Conservation (phyloP, 2,329 filamentous ascomycete genomes). For the Cucurbitaria berberidis region DNA sequence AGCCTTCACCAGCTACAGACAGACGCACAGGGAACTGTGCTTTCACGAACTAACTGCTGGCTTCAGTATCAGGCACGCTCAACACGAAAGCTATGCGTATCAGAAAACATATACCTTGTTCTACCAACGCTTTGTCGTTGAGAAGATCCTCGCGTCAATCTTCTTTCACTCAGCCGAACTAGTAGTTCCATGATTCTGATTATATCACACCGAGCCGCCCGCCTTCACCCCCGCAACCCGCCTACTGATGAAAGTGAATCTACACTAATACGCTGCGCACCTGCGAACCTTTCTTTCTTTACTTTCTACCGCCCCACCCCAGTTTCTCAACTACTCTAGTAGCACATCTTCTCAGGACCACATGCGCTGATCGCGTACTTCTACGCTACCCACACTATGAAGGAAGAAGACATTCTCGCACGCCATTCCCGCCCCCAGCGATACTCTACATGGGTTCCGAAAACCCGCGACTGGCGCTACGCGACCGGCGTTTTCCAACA, state of each 20-base stretch:
- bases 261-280: too few species aligned
- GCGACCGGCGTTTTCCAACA: constrained; percentile 18
- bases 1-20: background rate
- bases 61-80: background rate
- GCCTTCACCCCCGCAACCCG: background rate
- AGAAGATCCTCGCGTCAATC: too few species aligned
- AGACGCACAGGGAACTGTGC: too few species aligned
- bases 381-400: background rate
- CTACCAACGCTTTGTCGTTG: too few species aligned
- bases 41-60: background rate
- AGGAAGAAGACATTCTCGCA: constrained; percentile 18
- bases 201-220: background rate
- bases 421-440: constrained; percentile 23
- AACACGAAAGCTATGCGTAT: background rate
- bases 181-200: background rate
- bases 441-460: constrained; percentile 16
- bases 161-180: background rate
- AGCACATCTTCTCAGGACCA: background rate
- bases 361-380: background rate
- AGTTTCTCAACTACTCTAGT: background rate
- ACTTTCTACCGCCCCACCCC: background rate
- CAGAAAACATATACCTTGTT: too few species aligned
- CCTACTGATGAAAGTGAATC: background rate
- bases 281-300: background rate
- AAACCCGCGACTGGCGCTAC: constrained; percentile 24